Conservation (phyloP, 176 grass and related monocot genomes). For the Calamus simplicifolius region DNA sequence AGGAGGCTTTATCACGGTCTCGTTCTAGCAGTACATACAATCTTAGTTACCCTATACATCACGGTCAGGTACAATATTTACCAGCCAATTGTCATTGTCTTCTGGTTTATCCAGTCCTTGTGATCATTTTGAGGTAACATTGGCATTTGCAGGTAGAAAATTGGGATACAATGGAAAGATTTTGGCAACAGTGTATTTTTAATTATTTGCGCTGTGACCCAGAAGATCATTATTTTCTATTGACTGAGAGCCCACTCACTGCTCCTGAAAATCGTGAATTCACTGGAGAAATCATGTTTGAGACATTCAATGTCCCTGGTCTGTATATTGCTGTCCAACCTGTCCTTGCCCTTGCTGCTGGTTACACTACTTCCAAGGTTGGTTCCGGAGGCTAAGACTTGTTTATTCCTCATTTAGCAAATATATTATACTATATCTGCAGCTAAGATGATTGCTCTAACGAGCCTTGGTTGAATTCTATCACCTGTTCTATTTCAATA, state of each 20-base stretch:
- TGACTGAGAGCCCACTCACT: conserved; percentile 86
- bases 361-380: conserved; percentile 95
- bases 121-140: background rate
- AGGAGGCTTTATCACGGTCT: conserved; percentile 63
- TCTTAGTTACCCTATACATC: conserved; percentile 83
- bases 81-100: background rate
- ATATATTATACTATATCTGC: background rate
- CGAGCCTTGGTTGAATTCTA: too few species aligned
- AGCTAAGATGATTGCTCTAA: background rate
- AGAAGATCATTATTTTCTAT: conserved; percentile 92
- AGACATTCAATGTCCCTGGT: conserved; percentile 94
- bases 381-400: conserved; percentile 3
- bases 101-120: background rate
- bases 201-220: conserved; percentile 85
- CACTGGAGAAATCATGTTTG: conserved; percentile 98
- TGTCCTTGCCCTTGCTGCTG: conserved; percentile 86
- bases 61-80: conserved; percentile 59
- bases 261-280: conserved; percentile 87
- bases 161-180: conserved; percentile 99
- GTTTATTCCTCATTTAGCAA: too few species aligned
- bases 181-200: conserved; percentile 99
- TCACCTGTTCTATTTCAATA: too few species aligned
- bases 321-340: conserved; percentile 89
- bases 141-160: conserved; percentile 63
- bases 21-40: conserved; percentile 59